Evolutionary conservation across 2,329 filamentous ascomycete genomes (phyloP), one percentile per base, ranked within the genome.

Genomic region (Curvularia verruculosa): DNA sequence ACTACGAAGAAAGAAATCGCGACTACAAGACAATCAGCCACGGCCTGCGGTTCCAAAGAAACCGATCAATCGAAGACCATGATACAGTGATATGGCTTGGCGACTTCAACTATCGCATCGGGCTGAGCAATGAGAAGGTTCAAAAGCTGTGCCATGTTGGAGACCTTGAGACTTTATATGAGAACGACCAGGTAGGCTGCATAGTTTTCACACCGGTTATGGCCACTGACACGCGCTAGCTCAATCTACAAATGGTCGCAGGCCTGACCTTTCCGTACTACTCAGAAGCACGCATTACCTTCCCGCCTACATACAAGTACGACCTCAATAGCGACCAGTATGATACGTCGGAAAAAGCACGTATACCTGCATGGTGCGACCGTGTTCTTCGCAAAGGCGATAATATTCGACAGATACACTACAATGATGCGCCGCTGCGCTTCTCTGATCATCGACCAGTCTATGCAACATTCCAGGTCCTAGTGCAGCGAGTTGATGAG

Each of bases 391-490:
- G 91, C 57, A 96, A 93, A 78, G 95, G 95, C 7, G 81, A 85
- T 58, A 93, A 92, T 65, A 83, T 99, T 34, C 87, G 88, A 40
- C 95, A 98, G 73, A 81, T 90, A 10, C 84, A 90, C 29, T 99
- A 99, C 76, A 86, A 91, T 69, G 89, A 86, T 51, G 92, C 93
- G 3, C 88, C 91, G 28, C 81, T 99, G 34, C 86, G 84, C 12
- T 96, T 98, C 74, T 99, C 95, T 0, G 95, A 99, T 71, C 95
- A 99, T 75, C 86, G 93, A n/a, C 95, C 95, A 1, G 94, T 99
- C 0, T 97, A 91, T 77, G 93, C 92, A 12, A 87, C 87, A 0
- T 99, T 99, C 71, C 85, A 92, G 64, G 96, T 93, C 75, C 86
- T 83, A 1, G 89, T 98, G 50, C 93, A 83, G 63, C 87, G 95